phyloP scores from a whole-genome alignment of 306 rosid genomes.

The Ochetophila trinervis region DNA sequence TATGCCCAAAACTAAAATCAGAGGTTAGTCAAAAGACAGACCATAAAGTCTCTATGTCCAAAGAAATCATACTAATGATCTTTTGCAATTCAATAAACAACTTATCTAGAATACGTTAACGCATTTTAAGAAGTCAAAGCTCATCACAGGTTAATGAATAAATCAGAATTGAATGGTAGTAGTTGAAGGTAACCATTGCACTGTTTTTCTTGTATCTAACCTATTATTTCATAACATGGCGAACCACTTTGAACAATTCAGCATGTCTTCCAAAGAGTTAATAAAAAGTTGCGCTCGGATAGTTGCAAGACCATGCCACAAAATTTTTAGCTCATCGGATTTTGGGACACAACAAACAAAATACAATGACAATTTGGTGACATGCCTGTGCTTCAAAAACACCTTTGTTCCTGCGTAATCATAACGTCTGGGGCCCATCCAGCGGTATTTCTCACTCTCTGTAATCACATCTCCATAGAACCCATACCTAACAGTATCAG shows the following conservation, averaged over 20 bases:
- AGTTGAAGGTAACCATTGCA: no score
- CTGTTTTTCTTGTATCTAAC: no score
- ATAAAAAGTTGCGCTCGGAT: not conserved
- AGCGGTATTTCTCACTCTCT: conserved; percentile 90
- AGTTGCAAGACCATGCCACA: not conserved
- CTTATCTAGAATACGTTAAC: no score
- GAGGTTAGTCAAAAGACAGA: no score
- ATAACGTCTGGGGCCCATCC: conserved; percentile 98
- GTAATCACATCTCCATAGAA: conserved; percentile 96
- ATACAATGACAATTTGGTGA: conserved; percentile 16
- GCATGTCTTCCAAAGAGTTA: not conserved
- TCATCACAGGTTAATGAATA: no score
- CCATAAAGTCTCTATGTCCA: no score
- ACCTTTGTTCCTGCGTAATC: conserved; percentile 93
- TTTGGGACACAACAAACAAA: not conserved
- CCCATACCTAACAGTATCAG: conserved; percentile 63
- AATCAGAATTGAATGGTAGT: no score
- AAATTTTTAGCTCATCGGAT: not conserved
- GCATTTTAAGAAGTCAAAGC: no score
- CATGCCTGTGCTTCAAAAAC: conserved; percentile 73
- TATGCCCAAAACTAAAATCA: no score
- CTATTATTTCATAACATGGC: no score
- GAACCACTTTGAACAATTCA: not conserved
- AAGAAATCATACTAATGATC: no score
- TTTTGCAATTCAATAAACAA: no score